A percentile compares a stretch with the other conserved stretches of the same genome.
These are phyloP conservation scores for Carpediemonas membranifera DNA, from an alignment of 78 protist genomes.

Conservation along the genomic window DNA sequence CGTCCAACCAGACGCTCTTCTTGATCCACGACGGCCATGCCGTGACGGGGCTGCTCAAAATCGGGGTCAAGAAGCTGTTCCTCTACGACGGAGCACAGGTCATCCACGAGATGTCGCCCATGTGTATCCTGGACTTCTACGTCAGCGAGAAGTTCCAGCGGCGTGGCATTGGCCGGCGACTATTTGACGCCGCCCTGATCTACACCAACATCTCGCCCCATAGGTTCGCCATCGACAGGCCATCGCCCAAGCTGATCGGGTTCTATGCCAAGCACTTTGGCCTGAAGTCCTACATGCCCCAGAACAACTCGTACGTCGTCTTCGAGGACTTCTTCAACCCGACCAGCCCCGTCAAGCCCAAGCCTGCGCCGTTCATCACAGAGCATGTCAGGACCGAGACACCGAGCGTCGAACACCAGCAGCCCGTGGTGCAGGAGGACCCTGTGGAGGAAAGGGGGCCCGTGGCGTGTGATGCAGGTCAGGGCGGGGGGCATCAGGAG, in stretches of 20 bases:
- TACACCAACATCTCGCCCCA: not conserved
- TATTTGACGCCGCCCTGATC: conserved; percentile 20
- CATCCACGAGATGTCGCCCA: conserved; percentile 31
- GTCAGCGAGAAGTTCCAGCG: conserved; percentile 38
- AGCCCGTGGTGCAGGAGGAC: no score
- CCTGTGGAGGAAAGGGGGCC: no score
- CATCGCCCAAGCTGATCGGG: conserved; percentile 15
- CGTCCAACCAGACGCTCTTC: conserved; percentile 17
- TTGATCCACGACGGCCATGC: not conserved
- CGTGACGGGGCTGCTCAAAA: conserved; percentile 27
- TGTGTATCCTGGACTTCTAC: conserved; percentile 49
- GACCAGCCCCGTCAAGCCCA: no score
- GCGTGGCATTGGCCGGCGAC: conserved; percentile 11
- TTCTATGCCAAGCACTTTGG: conserved; percentile 5
- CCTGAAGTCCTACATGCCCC: not conserved
- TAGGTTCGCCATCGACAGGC: conserved; percentile 8
- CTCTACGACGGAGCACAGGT: not conserved
- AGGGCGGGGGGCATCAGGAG: no score
- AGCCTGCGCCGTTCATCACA: no score
- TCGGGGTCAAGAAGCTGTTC: conserved; percentile 44
- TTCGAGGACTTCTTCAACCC: not conserved
- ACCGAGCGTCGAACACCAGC: no score
- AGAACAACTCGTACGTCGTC: conserved; percentile 16
- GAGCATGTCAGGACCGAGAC: no score
- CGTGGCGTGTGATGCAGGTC: no score